A percentile compares a stretch with the other conserved stretches of the same genome.
Evolutionary conservation across 805 yeast species (phyloP).

Genomic region (Starmera dryadoides): DNA sequence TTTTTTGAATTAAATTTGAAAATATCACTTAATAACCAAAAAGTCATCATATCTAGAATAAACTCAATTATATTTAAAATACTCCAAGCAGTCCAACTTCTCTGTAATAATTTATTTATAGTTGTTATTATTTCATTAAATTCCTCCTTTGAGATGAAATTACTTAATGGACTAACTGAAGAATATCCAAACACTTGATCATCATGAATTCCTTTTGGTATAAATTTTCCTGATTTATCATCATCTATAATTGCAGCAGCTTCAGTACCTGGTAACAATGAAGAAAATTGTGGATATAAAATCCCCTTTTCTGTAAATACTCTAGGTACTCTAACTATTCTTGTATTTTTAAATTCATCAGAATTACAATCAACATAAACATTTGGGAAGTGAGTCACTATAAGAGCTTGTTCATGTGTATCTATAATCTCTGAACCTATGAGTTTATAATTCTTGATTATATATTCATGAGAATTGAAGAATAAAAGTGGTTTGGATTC

Average conservation of each 20-base stretch:
- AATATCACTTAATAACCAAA: slow-evolving; percentile 33
- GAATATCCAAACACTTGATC: slow-evolving; percentile 43
- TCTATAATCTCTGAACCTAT: slow-evolving; percentile 16
- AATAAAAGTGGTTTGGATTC: slow-evolving; percentile 26
- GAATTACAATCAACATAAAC: slow-evolving; percentile 32
- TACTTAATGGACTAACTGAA: slow-evolving; percentile 44
- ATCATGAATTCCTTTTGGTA: slow-evolving; percentile 30
- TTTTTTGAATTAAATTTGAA: slow-evolving; percentile 22
- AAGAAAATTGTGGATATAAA: slow-evolving; percentile 48
- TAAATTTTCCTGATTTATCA: slow-evolving; percentile 19
- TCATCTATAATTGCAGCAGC: slow-evolving; percentile 45
- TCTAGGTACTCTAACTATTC: slow-evolving; percentile 65
- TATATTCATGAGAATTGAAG: slow-evolving; percentile 65
- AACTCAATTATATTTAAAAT: slow-evolving; percentile 33
- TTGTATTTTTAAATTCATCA: slow-evolving; percentile 26
- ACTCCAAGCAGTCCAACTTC: slow-evolving; percentile 32
- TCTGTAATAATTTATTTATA: slow-evolving; percentile 35
- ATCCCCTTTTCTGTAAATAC: slow-evolving; percentile 28
- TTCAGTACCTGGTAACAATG: slow-evolving; percentile 49
- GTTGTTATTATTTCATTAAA: slow-evolving; percentile 31
- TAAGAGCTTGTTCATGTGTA: slow-evolving; percentile 29
- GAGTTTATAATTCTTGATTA: slow-evolving; percentile 26
- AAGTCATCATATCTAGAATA: slow-evolving; percentile 28
- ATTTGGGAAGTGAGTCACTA: slow-evolving; percentile 65
- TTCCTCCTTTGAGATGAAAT: slow-evolving; percentile 29